Evolutionary conservation across 345 rosid genomes (phyloP), one percentile per base, ranked within the genome.

Genomic region (Camelina neglecta): DNA sequence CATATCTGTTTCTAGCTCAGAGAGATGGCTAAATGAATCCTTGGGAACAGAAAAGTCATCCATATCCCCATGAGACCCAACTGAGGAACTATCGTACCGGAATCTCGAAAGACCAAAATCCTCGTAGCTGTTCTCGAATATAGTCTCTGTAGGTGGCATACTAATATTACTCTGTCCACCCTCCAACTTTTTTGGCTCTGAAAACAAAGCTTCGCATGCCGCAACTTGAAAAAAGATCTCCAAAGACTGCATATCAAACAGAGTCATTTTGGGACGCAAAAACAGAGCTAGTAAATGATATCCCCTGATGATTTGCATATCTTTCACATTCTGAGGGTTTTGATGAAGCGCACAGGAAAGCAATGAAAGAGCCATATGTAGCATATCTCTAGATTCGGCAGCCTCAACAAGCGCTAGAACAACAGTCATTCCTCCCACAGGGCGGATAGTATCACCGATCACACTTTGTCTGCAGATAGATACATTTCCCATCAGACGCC

Each of bases 151-250:
- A 54, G 93, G 88, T 56, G 92, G 77, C 75, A 71, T 12, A 72
- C 47, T 77, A 68, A 73, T 55, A 69, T 51, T 77, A 68, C 72
- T 71, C 51, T 70, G 89, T 38, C 60, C 74, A 60, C 62, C 83
- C 81, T 74, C 85, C 83, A 85, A 65, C 80, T 86, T 96, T 84
- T 84, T 96, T 59, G 98, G 98, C 80, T 96, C 94, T 72, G 90
- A 91, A 85, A 93, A 93, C 68, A 96, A 93, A 80, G 99, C 99
- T 87, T 96, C 93, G 64, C 99, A 96, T 60, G 99, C 99, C 77
- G 99, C 98, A 80, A 93, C 91, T 79, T 89, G 97, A 74, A 96
- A 96, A 83, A 96, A 96, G 56, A 90, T 86, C 86, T 93, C 98
- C 72, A 96, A 91, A 72, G 86, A 87, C 83, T 91, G 98, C 97